Evolutionary conservation across 495 filamentous ascomycete genomes (phyloP).

Genomic region (Lindgomyces ingoldianus): DNA sequence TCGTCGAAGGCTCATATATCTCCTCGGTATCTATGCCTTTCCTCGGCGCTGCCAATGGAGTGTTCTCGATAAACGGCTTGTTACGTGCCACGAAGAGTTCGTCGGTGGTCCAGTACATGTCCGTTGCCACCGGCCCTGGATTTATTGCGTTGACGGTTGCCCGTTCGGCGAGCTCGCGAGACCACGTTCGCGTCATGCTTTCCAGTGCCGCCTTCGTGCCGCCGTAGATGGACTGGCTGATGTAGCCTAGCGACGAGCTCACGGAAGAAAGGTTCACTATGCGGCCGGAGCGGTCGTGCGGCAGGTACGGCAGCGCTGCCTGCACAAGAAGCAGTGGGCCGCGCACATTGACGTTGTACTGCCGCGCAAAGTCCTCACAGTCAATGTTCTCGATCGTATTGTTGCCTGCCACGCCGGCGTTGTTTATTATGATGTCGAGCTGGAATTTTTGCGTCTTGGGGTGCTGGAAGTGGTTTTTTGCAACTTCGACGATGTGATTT

Average conservation of each 20-base stretch:
- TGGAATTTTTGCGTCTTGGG: slow-evolving; percentile 57
- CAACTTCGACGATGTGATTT: slow-evolving; percentile 48
- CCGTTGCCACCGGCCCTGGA: slow-evolving; percentile 81
- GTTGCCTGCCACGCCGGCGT: slow-evolving; percentile 72
- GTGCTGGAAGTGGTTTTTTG: slow-evolving; percentile 55
- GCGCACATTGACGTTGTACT: slow-evolving; percentile 82
- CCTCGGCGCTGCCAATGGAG: slow-evolving; percentile 61
- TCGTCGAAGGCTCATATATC: slow-evolving; percentile 57
- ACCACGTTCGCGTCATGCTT: slow-evolving; percentile 90
- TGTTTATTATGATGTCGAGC: slow-evolving; percentile 88
- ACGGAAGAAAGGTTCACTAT: slow-evolving; percentile 79
- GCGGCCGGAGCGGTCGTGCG: slow-evolving; percentile 70
- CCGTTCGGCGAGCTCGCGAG: slow-evolving; percentile 73
- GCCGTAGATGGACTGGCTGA: slow-evolving; percentile 74
- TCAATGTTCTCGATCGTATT: slow-evolving; percentile 58
- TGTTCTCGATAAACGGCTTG: slow-evolving; percentile 60
- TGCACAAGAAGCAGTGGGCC: slow-evolving; percentile 80
- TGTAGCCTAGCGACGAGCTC: slow-evolving; percentile 66
- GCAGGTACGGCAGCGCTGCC: slow-evolving; percentile 68
- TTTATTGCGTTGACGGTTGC: slow-evolving; percentile 86
- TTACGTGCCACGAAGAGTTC: slow-evolving; percentile 56
- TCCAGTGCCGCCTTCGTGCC: slow-evolving; percentile 89
- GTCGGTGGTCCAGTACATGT: slow-evolving; percentile 66
- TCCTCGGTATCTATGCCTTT: slow-evolving; percentile 63
- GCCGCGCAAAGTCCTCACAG: slow-evolving; percentile 63